phyloP scores from a whole-genome alignment of 768 basidiomycete species.

The Tephrocybe sp. region DNA sequence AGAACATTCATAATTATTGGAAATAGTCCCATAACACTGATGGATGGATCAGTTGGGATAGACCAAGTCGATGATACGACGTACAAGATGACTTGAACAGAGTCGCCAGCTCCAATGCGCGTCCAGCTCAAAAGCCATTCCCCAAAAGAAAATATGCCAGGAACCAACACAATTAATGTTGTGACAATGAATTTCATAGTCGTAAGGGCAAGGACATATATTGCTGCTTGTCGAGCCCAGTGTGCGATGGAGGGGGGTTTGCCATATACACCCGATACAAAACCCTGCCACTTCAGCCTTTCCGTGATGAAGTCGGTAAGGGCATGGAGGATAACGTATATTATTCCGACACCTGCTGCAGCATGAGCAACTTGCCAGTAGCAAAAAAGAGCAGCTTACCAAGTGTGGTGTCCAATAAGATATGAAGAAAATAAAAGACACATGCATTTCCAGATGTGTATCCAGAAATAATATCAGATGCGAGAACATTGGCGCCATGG shows the following conservation, averaged over 20 bases:
- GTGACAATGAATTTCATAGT: slow-evolving; percentile 94
- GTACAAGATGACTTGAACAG: slow-evolving; percentile 77
- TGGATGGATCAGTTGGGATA: slow-evolving; percentile 3
- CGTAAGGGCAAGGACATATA: slow-evolving; percentile 79
- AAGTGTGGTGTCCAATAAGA: slow-evolving; percentile 87
- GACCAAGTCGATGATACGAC: slow-evolving; percentile 26
- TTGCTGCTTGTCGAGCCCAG: slow-evolving; percentile 75
- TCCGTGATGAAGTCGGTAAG: slow-evolving; percentile 65
- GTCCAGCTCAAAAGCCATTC: slow-evolving; percentile 87
- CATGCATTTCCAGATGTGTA: slow-evolving; percentile 81
- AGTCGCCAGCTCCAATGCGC: slow-evolving; percentile 56
- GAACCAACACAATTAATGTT: slow-evolving; percentile 65
- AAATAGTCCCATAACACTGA: slow-evolving; percentile 87
- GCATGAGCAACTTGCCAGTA: background rate
- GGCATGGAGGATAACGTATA: slow-evolving; percentile 70
- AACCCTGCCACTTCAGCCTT: slow-evolving; percentile 65
- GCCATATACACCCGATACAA: slow-evolving; percentile 88
- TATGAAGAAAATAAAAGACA: slow-evolving; percentile 88
- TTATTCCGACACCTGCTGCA: slow-evolving; percentile 69
- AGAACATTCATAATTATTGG: slow-evolving; percentile 85
- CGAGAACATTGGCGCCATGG: slow-evolving; percentile 73
- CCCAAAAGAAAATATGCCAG: slow-evolving; percentile 70
- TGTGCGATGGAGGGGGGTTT: slow-evolving; percentile 69
- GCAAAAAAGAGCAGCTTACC: slow-evolving; percentile 46
- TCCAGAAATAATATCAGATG: slow-evolving; percentile 74